phyloP scores from a whole-genome alignment of 768 basidiomycete species.

The Epithele typhae region DNA sequence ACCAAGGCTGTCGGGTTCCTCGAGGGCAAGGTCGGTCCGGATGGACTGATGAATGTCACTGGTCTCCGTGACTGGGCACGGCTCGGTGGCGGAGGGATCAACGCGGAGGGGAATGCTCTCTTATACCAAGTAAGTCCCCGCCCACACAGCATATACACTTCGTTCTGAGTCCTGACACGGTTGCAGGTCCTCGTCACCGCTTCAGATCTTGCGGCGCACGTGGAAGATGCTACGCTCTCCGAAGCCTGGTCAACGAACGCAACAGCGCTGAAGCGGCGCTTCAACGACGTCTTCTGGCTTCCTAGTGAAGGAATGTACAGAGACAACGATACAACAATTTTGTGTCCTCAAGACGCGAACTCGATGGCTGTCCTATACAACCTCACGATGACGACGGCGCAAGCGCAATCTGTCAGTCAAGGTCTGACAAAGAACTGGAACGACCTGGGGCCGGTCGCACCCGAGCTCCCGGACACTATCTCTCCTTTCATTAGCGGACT shows the following conservation, averaged over 20 bases:
- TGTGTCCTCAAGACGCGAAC: conserved; percentile 56
- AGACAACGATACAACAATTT: conserved; percentile 49
- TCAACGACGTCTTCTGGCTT: conserved; percentile 52
- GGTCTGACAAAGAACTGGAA: conserved; percentile 52
- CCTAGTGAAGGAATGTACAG: conserved; percentile 44
- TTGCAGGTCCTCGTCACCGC: conserved; percentile 45
- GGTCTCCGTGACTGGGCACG: conserved; percentile 57
- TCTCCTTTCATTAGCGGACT: conserved; percentile 56
- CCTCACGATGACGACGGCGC: conserved; percentile 36
- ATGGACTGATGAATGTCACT: conserved; percentile 52
- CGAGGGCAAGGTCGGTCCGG: conserved; percentile 44
- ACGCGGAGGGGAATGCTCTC: conserved; percentile 53
- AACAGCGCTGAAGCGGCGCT: conserved; percentile 41
- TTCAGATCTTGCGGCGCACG: conserved; percentile 37
- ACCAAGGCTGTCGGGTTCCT: conserved; percentile 53
- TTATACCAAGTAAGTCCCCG: conserved; percentile 37
- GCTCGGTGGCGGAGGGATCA: conserved; percentile 50
- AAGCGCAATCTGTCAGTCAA: conserved; percentile 39
- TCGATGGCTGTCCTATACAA: conserved; percentile 52
- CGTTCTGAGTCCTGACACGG: neutral
- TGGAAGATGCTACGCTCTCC: conserved; percentile 33
- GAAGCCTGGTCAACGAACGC: conserved; percentile 41
- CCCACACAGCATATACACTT: neutral
- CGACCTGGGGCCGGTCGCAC: conserved; percentile 45
- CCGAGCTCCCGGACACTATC: conserved; percentile 55